Base-by-base conservation (phyloP, 2,329 filamentous ascomycete species). In the Biscogniauxia sp. region DNA sequence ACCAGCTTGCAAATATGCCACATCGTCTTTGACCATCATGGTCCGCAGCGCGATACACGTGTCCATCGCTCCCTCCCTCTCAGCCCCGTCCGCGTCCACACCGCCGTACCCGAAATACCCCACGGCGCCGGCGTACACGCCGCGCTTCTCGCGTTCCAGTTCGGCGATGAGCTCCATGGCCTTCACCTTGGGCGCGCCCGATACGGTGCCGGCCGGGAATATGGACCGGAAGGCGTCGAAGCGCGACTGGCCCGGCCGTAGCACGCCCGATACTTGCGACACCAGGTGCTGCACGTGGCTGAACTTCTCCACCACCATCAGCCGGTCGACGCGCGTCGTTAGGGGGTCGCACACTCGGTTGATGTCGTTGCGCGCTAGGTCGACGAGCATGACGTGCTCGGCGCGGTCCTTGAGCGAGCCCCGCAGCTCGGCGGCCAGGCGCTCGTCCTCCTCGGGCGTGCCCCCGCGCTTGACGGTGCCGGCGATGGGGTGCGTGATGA, bases 141-240 rank as follows among this genome's bases (percentile, higher is more conserved):
- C 94, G 58, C 95, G 84, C 82, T 97, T 97, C 83, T 99, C 95
- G 66, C 85, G 81, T 78, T 99, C 95, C 53, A 98, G 80, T 79
- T 98, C 94, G 53, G 91, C 93, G 70, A 99, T 99, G 63, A 99
- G 82, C 78, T 97, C 91, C 95, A 99, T 99, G 2, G 95, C 95
- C 64, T 89, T 87, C 58, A 99, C 93, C 79, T 99, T 99, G 60
- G 95, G 95, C 3, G 95, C 94, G 4, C 95, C 95, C 19, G 91
- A 95, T 28, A 98, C 94, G 0, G 95, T 99, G 59, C 95, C 95
- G 4, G 95, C 95, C 0, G 95, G 95, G 80, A 99, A 99, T 70
- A 99, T 97, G 66, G 91, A 93, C 49, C 94, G 86, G 79, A 99
- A 96, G 9, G 95, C 95, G 73, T 98, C 94, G 77, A 97, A 99